Base-by-base conservation (phyloP, 2,329 filamentous ascomycete genomes). In the Cercospora sojina region DNA sequence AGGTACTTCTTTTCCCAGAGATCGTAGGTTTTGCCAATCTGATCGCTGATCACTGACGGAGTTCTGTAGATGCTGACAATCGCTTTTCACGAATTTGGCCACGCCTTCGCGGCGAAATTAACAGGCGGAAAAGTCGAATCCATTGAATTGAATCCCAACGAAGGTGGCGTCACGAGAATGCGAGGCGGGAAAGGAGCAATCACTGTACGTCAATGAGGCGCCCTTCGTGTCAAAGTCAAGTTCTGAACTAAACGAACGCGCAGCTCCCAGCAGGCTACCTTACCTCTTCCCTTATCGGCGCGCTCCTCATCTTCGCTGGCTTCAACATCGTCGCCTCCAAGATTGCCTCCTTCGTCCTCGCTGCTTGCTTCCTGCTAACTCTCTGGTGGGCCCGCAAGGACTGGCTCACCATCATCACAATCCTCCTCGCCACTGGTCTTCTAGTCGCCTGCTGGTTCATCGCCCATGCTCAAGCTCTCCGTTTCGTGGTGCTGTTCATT, bases 1-100 rank as follows among this genome's bases (percentile, higher is more conserved):
- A 93, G 81, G 88, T 90, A 18, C 10, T 23, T 59, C 16, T 25
- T 16, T 16, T n/a, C n/a, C n/a, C n/a, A n/a, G n/a, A n/a, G n/a
- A n/a, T n/a, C n/a, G n/a, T n/a, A n/a, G n/a, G n/a, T n/a, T n/a
- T n/a, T n/a, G n/a, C n/a, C n/a, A n/a, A n/a, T n/a, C n/a, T n/a
- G n/a, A n/a, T n/a, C n/a, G n/a, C n/a, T n/a, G n/a, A n/a, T n/a
- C n/a, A n/a, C n/a, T n/a, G n/a, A n/a, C n/a, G n/a, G n/a, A n/a
- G n/a, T n/a, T n/a, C n/a, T n/a, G n/a, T n/a, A n/a, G 88, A 92
- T 93, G 90, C 84, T 93, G 20, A 90, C 91, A 60, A 93, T 93
- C 70, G 91, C 91, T 41, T 93, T 93, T 78, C 91, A 93, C 79
- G 91, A 93, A 73, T 85, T 93, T 74, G 87, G 89, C 12, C 91